A percentile compares a stretch with the other conserved stretches of the same genome.
Evolutionary conservation across 192 early-diverging fungal species (phyloP).

Genomic region (Umbelopsis sp.): DNA sequence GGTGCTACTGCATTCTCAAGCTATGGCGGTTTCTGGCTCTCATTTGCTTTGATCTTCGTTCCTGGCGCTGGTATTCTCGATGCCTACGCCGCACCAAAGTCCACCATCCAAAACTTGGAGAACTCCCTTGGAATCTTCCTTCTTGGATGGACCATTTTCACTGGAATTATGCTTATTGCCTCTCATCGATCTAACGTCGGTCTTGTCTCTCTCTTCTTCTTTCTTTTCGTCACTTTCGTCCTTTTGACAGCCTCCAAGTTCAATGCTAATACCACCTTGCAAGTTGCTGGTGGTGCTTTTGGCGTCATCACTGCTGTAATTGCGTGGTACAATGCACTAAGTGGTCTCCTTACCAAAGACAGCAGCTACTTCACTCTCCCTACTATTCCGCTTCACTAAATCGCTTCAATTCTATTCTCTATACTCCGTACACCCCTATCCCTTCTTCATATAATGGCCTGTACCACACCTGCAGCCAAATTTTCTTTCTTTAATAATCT

Average conservation of each 20-base stretch:
- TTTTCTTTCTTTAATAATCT: neutral
- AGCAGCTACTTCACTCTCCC: slow-evolving; percentile 62
- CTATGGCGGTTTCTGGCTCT: slow-evolving; percentile 65
- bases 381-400: slow-evolving; percentile 29
- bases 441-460: neutral
- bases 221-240: slow-evolving; percentile 65
- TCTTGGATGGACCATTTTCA: slow-evolving; percentile 71
- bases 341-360: slow-evolving; percentile 57
- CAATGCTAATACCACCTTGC: slow-evolving; percentile 43
- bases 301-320: slow-evolving; percentile 73
- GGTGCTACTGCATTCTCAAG: slow-evolving; percentile 77
- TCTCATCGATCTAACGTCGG: slow-evolving; percentile 63
- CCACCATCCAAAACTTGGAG: slow-evolving; percentile 27
- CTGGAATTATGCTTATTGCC: slow-evolving; percentile 70
- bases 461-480: neutral
- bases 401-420: neutral
- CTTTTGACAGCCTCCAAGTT: slow-evolving; percentile 67
- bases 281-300: slow-evolving; percentile 70
- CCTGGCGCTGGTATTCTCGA: slow-evolving; percentile 54
- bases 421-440: neutral
- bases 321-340: slow-evolving; percentile 76
- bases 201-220: slow-evolving; percentile 69
- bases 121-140: slow-evolving; percentile 65
- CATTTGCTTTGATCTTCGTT: slow-evolving; percentile 46
- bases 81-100: slow-evolving; percentile 34